Base-by-base conservation (phyloP, 306 rosid genomes). In the Rosa rugosa region DNA sequence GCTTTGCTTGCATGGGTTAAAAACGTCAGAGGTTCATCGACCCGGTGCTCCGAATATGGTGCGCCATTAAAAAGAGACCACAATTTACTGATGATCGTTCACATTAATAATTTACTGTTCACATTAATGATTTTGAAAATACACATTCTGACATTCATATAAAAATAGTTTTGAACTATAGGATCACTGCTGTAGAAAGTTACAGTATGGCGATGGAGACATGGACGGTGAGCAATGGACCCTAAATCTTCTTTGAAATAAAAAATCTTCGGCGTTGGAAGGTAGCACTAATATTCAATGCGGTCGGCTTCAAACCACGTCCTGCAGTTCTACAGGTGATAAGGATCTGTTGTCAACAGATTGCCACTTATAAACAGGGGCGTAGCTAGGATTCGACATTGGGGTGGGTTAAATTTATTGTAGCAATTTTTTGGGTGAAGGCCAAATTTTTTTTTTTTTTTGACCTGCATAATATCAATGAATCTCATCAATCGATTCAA, bases 221-320 rank as follows among this genome's bases (percentile, higher is more conserved):
- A 6, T 5, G 77, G 77, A 4, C 77, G 68, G 77, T 73, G 68
- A 56, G 23, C 18, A 4, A 23, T 75, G 78, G 78, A 75, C 78
- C 78, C 57, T 18, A 23, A 44, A 75, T 75, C 70, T 73, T n/a
- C 20, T 42, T 75, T 44, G 1, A 66, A 36, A 4, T 62, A 18
- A 57, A 44, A 42, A 25, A 74, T 74, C 40, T 74, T 8, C 16
- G 56, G 12, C 9, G 5, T 56, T 59, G 78, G 53, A 74, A 40
- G 77, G 17, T 56, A 56, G 77, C 77, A 41, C 11, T 16, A 31
- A 31, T 31, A 31, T 31, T 2, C 0, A 27, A 2, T 31, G 36
- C 36, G 2, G 36, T 31, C 36, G 2, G 36, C 36, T 31, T 31
- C 36, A 31, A 31, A 31, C 36, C 36, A 31, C 36, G 36, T 31